Percentiles rank a stretch among this genome's conserved stretches.
phyloP scores from a whole-genome alignment of 2,329 filamentous ascomycete species.

The Beauveria bassiana region DNA sequence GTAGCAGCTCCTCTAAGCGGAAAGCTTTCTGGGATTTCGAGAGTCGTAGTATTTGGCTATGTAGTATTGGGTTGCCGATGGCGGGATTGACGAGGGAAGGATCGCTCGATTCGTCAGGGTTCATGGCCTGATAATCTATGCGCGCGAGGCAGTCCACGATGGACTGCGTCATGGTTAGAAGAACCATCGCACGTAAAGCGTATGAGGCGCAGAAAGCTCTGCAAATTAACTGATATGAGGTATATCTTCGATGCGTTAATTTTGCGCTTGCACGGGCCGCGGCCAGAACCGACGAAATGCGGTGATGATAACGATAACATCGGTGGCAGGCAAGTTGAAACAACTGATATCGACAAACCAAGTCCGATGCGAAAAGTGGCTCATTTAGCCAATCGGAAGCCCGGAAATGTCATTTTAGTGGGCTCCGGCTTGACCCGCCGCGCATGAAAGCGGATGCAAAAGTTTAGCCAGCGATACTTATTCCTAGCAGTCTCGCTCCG shows the following conservation, averaged over 20 bases:
- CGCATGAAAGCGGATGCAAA: slow-evolving; percentile 11
- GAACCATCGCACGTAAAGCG: slow-evolving; percentile 49
- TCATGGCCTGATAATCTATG: slow-evolving; percentile 15
- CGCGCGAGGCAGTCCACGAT: slow-evolving; percentile 54
- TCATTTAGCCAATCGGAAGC: background rate
- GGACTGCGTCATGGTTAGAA: slow-evolving; percentile 66
- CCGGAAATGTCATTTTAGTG: background rate
- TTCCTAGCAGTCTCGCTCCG: background rate
- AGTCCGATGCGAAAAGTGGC: background rate
- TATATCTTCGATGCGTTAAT: background rate
- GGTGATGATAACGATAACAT: background rate
- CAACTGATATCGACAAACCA: background rate
- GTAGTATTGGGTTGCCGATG: slow-evolving; percentile 62
- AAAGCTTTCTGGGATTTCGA: slow-evolving; percentile 43
- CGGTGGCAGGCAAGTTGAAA: background rate
- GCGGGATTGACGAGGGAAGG: slow-evolving; percentile 42
- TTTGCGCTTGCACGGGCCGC: background rate
- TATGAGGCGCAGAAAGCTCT: background rate
- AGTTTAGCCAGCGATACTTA: slow-evolving; percentile 10
- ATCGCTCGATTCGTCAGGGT: slow-evolving; percentile 25
- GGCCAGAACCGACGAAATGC: background rate
- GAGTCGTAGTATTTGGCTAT: slow-evolving; percentile 58
- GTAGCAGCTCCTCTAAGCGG: slow-evolving; percentile 63
- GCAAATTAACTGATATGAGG: background rate
- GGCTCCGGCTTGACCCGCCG: slow-evolving; percentile 11